Evolutionary conservation across 768 basidiomycete species (phyloP).

Genomic region (Suillus spraguei): DNA sequence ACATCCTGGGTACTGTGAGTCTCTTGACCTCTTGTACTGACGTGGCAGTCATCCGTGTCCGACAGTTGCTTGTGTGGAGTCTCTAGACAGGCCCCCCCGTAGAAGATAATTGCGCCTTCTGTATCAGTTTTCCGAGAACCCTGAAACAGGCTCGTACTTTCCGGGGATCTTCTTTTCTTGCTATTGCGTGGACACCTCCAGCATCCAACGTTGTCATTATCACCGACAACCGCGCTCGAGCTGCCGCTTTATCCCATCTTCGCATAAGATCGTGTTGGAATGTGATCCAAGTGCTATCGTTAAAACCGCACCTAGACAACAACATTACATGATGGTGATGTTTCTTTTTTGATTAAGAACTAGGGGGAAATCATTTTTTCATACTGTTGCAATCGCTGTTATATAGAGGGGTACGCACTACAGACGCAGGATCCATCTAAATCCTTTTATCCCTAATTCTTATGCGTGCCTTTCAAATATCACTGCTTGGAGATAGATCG

Average conservation of each 20-base stretch:
- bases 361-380: not conserved
- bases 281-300: not conserved
- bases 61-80: not conserved
- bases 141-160: not conserved
- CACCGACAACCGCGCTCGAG: not conserved
- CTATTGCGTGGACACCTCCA: not conserved
- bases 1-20: not conserved
- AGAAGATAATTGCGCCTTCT: not conserved
- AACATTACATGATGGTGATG: not conserved
- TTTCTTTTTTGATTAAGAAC: not conserved
- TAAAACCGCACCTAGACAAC: not conserved
- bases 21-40: not conserved
- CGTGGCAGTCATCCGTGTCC: not conserved
- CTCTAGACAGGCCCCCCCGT: not conserved
- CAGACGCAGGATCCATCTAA: not conserved
- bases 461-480: not conserved
- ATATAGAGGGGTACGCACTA: not conserved
- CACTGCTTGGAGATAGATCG: not conserved
- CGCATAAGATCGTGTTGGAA: not conserved
- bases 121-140: not conserved
- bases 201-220: not conserved
- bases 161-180: not conserved
- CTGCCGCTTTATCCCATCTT: not conserved
- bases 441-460: not conserved
- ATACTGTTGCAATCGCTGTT: not conserved